A percentile compares a stretch with the other conserved stretches of the same genome.
Conservation (phyloP, 2,329 filamentous ascomycete genomes). For the Fusarium tricinctum region DNA sequence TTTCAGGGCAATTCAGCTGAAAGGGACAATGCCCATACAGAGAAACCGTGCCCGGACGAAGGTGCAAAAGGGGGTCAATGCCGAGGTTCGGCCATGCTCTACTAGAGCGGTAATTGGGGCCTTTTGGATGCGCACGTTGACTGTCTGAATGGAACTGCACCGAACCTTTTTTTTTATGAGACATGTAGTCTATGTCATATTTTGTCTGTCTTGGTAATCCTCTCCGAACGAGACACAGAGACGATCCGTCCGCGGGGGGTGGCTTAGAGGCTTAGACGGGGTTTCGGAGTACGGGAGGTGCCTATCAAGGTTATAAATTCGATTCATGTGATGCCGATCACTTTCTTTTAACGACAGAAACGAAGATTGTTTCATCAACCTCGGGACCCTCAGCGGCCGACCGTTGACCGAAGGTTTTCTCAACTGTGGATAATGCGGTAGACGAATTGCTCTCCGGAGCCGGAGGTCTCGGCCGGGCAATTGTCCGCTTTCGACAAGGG, state of each 20-base stretch:
- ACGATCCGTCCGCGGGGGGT: slow-evolving; percentile 10
- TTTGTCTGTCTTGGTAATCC: slow-evolving; percentile 25
- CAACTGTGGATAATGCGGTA: neutral
- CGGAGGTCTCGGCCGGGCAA: slow-evolving; percentile 8
- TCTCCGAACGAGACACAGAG: slow-evolving; percentile 6
- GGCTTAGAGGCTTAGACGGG: neutral
- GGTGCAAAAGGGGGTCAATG: neutral
- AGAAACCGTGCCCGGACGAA: slow-evolving; percentile 21
- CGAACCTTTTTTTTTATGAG: slow-evolving; percentile 7
- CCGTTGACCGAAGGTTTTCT: slow-evolving; percentile 12
- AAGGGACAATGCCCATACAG: neutral
- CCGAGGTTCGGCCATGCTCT: slow-evolving; percentile 26
- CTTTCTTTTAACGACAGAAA: neutral
- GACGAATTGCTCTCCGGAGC: slow-evolving; percentile 1
- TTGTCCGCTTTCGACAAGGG: neutral
- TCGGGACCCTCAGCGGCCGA: slow-evolving; percentile 8
- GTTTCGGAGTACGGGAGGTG: neutral
- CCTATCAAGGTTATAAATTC: neutral
- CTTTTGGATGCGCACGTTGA: slow-evolving; percentile 8
- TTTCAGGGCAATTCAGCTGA: slow-evolving; percentile 15
- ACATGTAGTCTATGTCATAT: slow-evolving; percentile 1
- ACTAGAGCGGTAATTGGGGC: slow-evolving; percentile 28
- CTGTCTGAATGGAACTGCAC: neutral
- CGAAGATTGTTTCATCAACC: neutral
- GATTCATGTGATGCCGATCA: slow-evolving; percentile 1